These are phyloP conservation scores for Quercus engelmannii DNA, from an alignment of 306 rosid species.

Conservation along the genomic window DNA sequence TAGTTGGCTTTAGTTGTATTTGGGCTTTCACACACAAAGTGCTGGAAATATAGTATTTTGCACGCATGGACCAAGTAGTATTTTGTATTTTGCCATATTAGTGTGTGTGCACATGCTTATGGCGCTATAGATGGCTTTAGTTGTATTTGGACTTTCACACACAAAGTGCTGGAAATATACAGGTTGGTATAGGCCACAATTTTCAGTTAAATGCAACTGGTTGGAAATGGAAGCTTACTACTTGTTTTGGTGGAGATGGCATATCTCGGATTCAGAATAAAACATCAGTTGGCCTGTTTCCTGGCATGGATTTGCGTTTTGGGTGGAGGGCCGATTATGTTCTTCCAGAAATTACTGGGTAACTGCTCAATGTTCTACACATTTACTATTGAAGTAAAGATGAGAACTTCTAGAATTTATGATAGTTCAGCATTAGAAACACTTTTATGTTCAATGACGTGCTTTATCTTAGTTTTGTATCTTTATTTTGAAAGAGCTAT, in stretches of 20 bases:
- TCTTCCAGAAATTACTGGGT: conserved; percentile 89
- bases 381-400: conserved; percentile 1
- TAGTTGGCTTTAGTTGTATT: no score
- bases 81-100: neutral
- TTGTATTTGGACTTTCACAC: conserved; percentile 7
- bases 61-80: neutral
- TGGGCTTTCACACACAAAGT: no score
- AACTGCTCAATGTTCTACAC: conserved; percentile 30
- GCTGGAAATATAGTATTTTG: neutral
- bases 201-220: conserved; percentile 82
- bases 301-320: conserved; percentile 81
- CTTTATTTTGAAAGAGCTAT: neutral
- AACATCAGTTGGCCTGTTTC: conserved; percentile 70
- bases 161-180: conserved; percentile 28
- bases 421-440: neutral
- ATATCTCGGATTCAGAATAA: conserved; percentile 78
- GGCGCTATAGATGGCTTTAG: neutral
- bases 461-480: neutral
- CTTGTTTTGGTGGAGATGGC: conserved; percentile 95
- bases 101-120: neutral
- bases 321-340: conserved; percentile 97
- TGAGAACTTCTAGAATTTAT: conserved; percentile 3
- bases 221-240: conserved; percentile 96
- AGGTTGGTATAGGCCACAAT: conserved; percentile 91
- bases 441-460: neutral